phyloP scores from a whole-genome alignment of 441 rosid species.

The Pelargonium citronellum region DNA sequence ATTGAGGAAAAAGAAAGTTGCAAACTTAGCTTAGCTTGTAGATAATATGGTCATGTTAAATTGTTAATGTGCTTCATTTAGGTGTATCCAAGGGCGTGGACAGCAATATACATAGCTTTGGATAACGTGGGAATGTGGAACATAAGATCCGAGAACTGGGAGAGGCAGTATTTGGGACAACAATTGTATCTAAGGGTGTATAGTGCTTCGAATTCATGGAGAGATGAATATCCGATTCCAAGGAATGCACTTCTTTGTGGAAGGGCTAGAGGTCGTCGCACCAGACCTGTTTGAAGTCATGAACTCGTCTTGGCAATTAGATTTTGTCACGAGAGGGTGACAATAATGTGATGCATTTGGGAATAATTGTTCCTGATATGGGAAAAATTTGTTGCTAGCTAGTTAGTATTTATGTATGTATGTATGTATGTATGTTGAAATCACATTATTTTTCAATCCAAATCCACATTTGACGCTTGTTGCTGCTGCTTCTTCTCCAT shows the following conservation, averaged over 20 bases:
- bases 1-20: no score
- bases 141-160: slow-evolving; percentile 54
- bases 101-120: slow-evolving; percentile 50
- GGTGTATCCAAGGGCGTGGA: slow-evolving; percentile 69
- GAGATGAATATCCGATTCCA: slow-evolving; percentile 51
- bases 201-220: slow-evolving; percentile 29
- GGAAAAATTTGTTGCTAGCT: no score
- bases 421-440: no score
- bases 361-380: no score
- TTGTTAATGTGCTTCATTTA: slow-evolving; percentile 20
- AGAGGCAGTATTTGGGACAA: slow-evolving; percentile 62
- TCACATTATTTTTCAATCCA: no score
- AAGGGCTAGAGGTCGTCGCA: slow-evolving; percentile 28
- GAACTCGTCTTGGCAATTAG: background rate
- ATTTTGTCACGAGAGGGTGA: background rate
- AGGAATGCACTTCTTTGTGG: slow-evolving; percentile 51
- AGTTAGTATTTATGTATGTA: no score
- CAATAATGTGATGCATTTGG: no score
- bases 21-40: no score
- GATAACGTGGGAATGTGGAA: slow-evolving; percentile 78
- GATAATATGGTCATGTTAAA: slow-evolving; percentile 19
- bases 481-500: no score
- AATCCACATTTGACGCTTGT: no score
- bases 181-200: slow-evolving; percentile 53
- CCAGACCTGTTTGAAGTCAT: background rate